These are phyloP conservation scores for Epicoccum nigrum DNA, from an alignment of 2,329 filamentous ascomycete species.

Conservation along the genomic window DNA sequence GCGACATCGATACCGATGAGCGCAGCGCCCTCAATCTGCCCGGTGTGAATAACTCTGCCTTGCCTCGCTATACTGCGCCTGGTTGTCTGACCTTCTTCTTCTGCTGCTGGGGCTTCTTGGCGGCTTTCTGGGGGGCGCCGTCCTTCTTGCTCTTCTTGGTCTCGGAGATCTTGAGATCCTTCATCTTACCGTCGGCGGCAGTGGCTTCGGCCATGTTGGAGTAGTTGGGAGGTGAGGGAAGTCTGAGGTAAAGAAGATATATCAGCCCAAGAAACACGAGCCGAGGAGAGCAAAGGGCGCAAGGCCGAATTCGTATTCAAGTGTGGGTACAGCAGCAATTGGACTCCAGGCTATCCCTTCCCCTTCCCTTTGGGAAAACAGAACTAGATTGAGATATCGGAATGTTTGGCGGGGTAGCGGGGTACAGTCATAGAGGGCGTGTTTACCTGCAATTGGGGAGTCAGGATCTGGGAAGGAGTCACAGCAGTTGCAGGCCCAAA, in stretches of 20 bases:
- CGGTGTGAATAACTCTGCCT: constrained; percentile 22
- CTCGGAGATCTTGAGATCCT: constrained; percentile 51
- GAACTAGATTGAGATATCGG: constrained; percentile 18
- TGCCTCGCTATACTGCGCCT: background rate
- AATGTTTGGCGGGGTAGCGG: constrained; percentile 42
- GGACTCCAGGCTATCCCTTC: constrained; percentile 16
- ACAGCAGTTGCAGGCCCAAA: background rate
- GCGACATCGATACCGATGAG: constrained; percentile 86
- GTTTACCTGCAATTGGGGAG: constrained; percentile 31
- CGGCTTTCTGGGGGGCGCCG: constrained; percentile 37
- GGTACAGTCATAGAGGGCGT: constrained; percentile 26
- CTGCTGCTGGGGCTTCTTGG: constrained; percentile 53
- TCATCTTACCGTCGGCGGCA: constrained; percentile 53
- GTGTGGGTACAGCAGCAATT: constrained; percentile 12
- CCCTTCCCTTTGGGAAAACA: too few relatives aligned
- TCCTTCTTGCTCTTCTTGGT: constrained; percentile 47
- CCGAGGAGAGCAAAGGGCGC: background rate
- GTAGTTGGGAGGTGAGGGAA: background rate
- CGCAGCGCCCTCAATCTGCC: constrained; percentile 61
- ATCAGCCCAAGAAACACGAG: constrained; percentile 15
- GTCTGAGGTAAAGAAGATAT: constrained; percentile 3
- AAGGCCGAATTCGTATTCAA: constrained; percentile 2
- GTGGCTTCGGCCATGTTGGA: constrained; percentile 42
- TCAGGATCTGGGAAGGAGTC: constrained; percentile 20
- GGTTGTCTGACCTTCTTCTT: constrained; percentile 53